phyloP scores from a whole-genome alignment of 805 yeast species.

The Kurtzmaniella fragi region DNA sequence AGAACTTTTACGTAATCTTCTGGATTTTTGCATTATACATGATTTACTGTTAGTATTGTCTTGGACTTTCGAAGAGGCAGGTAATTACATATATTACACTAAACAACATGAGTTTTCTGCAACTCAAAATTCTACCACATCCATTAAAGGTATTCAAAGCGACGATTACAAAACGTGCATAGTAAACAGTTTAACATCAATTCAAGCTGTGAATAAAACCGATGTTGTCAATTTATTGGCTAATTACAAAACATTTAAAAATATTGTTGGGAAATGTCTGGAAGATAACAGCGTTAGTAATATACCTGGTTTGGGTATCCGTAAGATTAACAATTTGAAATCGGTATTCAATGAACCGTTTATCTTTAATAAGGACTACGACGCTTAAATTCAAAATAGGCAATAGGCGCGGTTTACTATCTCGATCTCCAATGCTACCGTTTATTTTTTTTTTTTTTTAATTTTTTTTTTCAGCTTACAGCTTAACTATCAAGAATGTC shows the following conservation, averaged over 20 bases:
- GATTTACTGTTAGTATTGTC: constrained; percentile 46
- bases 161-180: constrained; percentile 42
- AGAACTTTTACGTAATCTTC: constrained; percentile 42
- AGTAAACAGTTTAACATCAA: constrained; percentile 40
- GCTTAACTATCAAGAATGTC: neutral
- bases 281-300: constrained; percentile 12
- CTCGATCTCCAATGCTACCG: no score
- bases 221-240: constrained; percentile 49
- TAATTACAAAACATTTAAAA: constrained; percentile 40
- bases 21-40: constrained; percentile 45
- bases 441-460: no score
- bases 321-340: constrained; percentile 37
- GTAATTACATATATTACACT: constrained; percentile 35
- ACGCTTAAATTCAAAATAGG: no score
- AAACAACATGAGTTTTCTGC: constrained; percentile 35
- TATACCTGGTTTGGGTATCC: constrained; percentile 47
- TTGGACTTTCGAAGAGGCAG: constrained; percentile 49
- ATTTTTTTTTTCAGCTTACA: neutral
- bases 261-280: constrained; percentile 27
- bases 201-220: constrained; percentile 48
- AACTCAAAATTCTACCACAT: constrained; percentile 13
- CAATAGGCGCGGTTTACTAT: no score
- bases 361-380: constrained; percentile 38
- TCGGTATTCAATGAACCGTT: constrained; percentile 46
- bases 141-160: constrained; percentile 39